A percentile compares a stretch with the other conserved stretches of the same genome.
Evolutionary conservation across 768 basidiomycete genomes (phyloP).

Genomic region (Xerocomellus dryophilus): DNA sequence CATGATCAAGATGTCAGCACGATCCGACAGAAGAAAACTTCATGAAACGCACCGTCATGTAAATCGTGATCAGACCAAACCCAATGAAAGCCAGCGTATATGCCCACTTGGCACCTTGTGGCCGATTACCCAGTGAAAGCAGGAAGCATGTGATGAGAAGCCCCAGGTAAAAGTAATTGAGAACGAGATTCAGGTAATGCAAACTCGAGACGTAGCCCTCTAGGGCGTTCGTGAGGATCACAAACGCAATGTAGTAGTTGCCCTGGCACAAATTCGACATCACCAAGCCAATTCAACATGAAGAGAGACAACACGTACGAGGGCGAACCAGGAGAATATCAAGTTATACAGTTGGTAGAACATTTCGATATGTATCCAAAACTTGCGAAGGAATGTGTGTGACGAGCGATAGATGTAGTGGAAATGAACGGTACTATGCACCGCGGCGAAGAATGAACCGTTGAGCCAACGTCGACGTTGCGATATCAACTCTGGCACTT

Average conservation of each 20-base stretch:
- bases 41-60: constrained; percentile 75
- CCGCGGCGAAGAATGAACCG: constrained; percentile 96
- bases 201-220: constrained; percentile 63
- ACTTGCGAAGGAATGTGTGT: constrained; percentile 77
- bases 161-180: constrained; percentile 87
- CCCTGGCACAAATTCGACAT: constrained; percentile 43
- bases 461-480: constrained; percentile 97
- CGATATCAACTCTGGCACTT: constrained; percentile 91
- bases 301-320: constrained; percentile 44
- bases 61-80: constrained; percentile 88
- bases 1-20: background rate
- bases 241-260: constrained; percentile 90
- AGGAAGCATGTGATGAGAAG: constrained; percentile 85
- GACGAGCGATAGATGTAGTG: constrained; percentile 92
- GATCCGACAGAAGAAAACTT: constrained; percentile 1
- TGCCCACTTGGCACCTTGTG: constrained; percentile 84
- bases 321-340: constrained; percentile 88
- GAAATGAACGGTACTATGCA: constrained; percentile 91
- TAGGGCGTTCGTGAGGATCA: constrained; percentile 70
- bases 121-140: constrained; percentile 84
- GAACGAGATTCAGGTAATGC: constrained; percentile 66
- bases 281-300: background rate
- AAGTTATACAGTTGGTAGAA: constrained; percentile 88
- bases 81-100: constrained; percentile 85
- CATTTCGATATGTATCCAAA: constrained; percentile 94